These are phyloP conservation scores for Penicillium pancosmium DNA, from an alignment of 495 filamentous ascomycete species.

Conservation along the genomic window DNA sequence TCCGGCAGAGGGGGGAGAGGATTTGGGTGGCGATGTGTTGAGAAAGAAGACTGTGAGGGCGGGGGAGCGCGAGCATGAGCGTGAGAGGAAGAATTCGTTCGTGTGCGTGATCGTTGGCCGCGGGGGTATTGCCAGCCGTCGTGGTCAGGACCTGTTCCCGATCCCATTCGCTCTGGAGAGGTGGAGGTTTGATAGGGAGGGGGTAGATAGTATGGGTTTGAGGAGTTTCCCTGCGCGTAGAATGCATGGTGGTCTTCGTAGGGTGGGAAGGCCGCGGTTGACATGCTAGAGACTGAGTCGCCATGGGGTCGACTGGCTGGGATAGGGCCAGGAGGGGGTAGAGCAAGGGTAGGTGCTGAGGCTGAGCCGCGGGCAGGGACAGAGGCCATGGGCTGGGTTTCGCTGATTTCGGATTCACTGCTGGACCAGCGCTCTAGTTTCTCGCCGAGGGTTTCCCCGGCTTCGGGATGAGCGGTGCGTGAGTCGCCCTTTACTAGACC, in stretches of 20 bases:
- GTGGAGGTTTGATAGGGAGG: conserved; percentile 13
- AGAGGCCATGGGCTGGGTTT: conserved; percentile 13
- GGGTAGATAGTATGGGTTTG: conserved; percentile 32
- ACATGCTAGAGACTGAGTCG: conserved; percentile 34
- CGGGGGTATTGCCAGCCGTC: conserved; percentile 14
- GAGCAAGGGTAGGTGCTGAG: neutral
- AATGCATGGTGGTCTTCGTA: conserved; percentile 37
- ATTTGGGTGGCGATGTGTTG: conserved; percentile 32
- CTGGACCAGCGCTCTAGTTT: conserved; percentile 38
- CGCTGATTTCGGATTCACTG: conserved; percentile 28
- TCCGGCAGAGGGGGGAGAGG: conserved; percentile 35
- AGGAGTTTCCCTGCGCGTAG: conserved; percentile 15
- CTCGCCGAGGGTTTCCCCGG: conserved; percentile 30
- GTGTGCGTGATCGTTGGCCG: conserved; percentile 17
- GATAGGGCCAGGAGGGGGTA: conserved; percentile 8
- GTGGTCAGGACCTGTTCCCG: neutral
- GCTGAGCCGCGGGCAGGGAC: too few relatives aligned
- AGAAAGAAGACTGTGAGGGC: conserved; percentile 31
- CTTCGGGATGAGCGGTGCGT: conserved; percentile 21
- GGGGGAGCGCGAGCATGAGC: conserved; percentile 23
- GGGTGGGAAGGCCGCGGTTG: conserved; percentile 37
- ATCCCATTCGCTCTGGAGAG: conserved; percentile 18
- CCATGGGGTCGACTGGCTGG: conserved; percentile 22
- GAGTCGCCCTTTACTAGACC: conserved; percentile 83
- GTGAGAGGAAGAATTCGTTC: conserved; percentile 27